Conservation (phyloP, 2,329 filamentous ascomycete genomes). For the Botrytis squamosa region DNA sequence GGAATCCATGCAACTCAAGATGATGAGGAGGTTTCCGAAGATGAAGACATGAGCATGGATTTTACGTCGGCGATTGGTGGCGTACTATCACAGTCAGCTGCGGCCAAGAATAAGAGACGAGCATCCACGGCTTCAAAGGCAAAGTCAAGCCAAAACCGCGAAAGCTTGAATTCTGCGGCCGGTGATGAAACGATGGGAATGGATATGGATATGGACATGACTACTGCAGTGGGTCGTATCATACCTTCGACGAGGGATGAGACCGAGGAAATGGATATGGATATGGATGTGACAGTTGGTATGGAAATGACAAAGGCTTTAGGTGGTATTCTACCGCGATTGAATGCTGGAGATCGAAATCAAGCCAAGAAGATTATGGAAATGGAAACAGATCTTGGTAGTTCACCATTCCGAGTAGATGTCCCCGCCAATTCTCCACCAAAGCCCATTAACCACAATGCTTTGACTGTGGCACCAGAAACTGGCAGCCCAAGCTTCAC, state of each 20-base stretch:
- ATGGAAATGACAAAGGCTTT: constrained; percentile 66
- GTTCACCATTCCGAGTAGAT: constrained; percentile 45
- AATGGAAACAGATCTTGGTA: constrained; percentile 51
- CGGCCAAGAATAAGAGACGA: constrained; percentile 36
- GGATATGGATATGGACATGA: constrained; percentile 34
- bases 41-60: constrained; percentile 79
- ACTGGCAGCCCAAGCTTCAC: constrained; percentile 56
- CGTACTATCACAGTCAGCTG: constrained; percentile 44
- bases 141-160: constrained; percentile 40
- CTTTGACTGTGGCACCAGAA: constrained; percentile 45
- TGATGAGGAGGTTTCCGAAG: constrained; percentile 41
- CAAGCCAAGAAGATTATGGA: constrained; percentile 59
- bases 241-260: constrained; percentile 46
- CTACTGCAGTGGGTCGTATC: constrained; percentile 51
- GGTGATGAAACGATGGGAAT: constrained; percentile 39
- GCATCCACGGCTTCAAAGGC: constrained; percentile 27
- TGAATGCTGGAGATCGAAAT: constrained; percentile 43
- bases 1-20: constrained; percentile 46
- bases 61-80: constrained; percentile 65
- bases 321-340: constrained; percentile 52
- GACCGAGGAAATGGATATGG: constrained; percentile 39
- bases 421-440: constrained; percentile 42
- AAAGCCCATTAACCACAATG: constrained; percentile 38
- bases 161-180: constrained; percentile 29
- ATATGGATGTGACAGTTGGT: constrained; percentile 44